Conservation (phyloP, 2,329 filamentous ascomycete genomes). For the Colletotrichum theobromicola region DNA sequence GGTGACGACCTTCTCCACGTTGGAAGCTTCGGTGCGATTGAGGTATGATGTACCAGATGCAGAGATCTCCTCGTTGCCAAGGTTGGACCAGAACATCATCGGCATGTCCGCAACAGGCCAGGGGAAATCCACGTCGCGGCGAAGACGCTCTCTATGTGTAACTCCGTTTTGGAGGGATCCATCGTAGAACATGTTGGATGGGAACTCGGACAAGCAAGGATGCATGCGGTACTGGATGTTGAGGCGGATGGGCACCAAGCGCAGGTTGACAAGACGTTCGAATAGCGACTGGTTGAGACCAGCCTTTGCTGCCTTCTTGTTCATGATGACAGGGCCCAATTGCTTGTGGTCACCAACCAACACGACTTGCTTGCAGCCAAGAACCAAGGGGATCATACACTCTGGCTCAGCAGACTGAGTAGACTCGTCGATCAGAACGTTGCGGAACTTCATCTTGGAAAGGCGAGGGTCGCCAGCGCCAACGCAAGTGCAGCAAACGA, state of each 20-base stretch:
- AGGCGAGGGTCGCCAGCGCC: constrained; percentile 95
- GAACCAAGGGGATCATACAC: constrained; percentile 96
- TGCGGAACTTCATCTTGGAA: constrained; percentile 97
- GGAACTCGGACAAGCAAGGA: constrained; percentile 94
- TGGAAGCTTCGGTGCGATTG: constrained; percentile 95
- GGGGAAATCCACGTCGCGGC: constrained; percentile 94
- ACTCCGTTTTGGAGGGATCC: constrained; percentile 97
- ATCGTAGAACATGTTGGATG: constrained; percentile 99
- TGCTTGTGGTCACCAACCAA: constrained; percentile 98
- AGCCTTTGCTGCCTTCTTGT: constrained; percentile 98
- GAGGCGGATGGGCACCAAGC: constrained; percentile 86
- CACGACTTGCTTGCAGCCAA: constrained; percentile 99
- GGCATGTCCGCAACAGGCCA: constrained; percentile 94
- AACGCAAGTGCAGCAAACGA: constrained; percentile 98
- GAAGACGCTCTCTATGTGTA: constrained; percentile 84
- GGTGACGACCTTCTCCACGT: constrained; percentile 98
- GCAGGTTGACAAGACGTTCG: constrained; percentile 92
- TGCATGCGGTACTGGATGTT: constrained; percentile 99
- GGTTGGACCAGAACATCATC: constrained; percentile 99
- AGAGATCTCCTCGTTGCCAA: constrained; percentile 97
- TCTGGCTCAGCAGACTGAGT: constrained; percentile 98
- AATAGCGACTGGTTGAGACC: constrained; percentile 98
- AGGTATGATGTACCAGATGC: constrained; percentile 97
- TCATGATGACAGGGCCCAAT: constrained; percentile 98
- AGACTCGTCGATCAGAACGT: constrained; percentile 96